Evolutionary conservation across 768 basidiomycete genomes (phyloP).

Genomic region (Krasilnikovozyma curviuscula): DNA sequence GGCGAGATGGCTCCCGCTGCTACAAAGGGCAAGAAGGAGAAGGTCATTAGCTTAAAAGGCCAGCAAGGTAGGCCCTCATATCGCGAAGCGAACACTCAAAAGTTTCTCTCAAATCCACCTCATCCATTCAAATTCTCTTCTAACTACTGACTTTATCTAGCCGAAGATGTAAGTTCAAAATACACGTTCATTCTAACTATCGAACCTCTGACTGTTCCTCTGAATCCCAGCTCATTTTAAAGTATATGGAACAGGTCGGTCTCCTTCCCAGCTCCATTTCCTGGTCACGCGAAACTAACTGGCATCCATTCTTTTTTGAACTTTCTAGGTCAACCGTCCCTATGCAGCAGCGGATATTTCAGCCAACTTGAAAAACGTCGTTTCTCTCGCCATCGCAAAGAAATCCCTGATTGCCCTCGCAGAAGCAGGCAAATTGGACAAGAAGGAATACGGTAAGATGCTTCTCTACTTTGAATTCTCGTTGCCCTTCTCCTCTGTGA

Average conservation of each 20-base stretch:
- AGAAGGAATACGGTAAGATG: constrained; percentile 10
- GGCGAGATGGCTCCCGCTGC: too few species aligned
- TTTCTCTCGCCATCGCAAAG: constrained; percentile 6
- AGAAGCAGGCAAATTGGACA: not conserved
- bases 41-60: constrained; percentile 5
- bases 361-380: constrained; percentile 9
- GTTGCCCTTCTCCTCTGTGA: not conserved
- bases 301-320: not conserved
- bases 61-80: constrained; percentile 4
- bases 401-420: constrained; percentile 6
- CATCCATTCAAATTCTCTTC: not conserved
- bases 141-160: not conserved
- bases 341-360: constrained; percentile 11
- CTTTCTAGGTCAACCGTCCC: constrained; percentile 7
- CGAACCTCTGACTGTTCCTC: not conserved
- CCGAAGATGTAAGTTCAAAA: constrained; percentile 2
- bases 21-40: constrained; percentile 6
- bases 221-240: constrained; percentile 2
- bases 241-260: constrained; percentile 7
- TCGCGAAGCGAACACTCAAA: too few species aligned
- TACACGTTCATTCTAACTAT: not conserved
- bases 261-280: not conserved
- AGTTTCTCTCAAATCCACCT: too few species aligned
- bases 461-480: not conserved
- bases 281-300: not conserved